Evolutionary conservation across 2,329 filamentous ascomycete genomes (phyloP), one percentile per base, ranked within the genome.

Genomic region (Alternaria postmessia): DNA sequence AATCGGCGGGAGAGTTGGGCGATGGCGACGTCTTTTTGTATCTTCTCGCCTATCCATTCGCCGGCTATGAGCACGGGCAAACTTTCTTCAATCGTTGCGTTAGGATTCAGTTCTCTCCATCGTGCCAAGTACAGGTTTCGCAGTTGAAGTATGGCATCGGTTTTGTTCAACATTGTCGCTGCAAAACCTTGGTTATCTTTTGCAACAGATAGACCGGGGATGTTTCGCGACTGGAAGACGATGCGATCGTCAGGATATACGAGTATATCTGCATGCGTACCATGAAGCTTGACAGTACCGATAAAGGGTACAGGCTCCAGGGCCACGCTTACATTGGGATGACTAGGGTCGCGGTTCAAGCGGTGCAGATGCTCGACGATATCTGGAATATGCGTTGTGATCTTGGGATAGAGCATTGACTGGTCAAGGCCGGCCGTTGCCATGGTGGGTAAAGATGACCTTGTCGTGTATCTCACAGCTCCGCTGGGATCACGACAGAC

Each of bases 201-300:
- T 12, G 54, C 47, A 9, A 54, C 9, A 18, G 62, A 49, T 12
- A 75, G 59, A 14, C 63, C 61, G 11, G 39, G 16, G 4, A 68
- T 64, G 54, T 74, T 74, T 2, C 68, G 68, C 2, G 68, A 72
- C 28, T 76, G 73, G 7, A 75, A 64, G 14, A 63, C 26, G 32
- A 76, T 68, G 12, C 22, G 62, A 18, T 72, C 34, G 43, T 71
- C 59, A 9, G 28, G 36, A 36, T 67, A 53, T 32, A 77, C 43
- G 5, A 75, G 61, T 5, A 77, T 74, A 43, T 76, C 74, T 32
- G 69, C 69, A 39, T 76, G 76, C 1, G 73, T 75, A 26, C 75
- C 74, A 55, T 76, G 75, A 16, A 77, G 64, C 32, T 76, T 78
- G 41, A 74, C 66, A 7, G 68, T 75, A 38, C 72, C 75, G 2